These are phyloP conservation scores for Rhipidocladum racemiflorum DNA, from an alignment of 176 grass and related monocot species.

Conservation along the genomic window DNA sequence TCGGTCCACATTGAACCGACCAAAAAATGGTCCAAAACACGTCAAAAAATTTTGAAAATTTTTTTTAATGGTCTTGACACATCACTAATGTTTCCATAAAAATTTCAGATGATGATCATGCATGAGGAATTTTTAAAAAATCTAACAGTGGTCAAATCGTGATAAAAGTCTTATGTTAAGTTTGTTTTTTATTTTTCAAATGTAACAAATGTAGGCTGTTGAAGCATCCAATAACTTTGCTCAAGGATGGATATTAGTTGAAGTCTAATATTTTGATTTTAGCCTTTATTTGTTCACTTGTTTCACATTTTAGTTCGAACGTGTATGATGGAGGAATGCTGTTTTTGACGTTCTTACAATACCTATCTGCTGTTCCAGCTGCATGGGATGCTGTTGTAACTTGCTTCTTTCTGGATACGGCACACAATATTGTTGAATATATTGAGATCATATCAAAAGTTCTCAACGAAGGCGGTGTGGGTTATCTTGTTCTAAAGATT, in stretches of 20 bases:
- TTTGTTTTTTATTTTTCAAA: too few species aligned
- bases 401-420: constrained; percentile 93
- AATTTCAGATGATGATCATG: too few species aligned
- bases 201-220: constrained; percentile 10
- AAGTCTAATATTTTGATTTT: constrained; percentile 1
- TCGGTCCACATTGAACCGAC: too few species aligned
- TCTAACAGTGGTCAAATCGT: too few species aligned
- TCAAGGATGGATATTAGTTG: background rate
- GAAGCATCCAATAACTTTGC: background rate
- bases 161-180: too few species aligned
- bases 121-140: too few species aligned
- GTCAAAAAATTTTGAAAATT: too few species aligned
- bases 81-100: too few species aligned
- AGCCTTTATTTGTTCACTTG: background rate
- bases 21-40: too few species aligned
- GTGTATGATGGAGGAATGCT: constrained; percentile 3
- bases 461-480: constrained; percentile 86
- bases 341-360: constrained; percentile 17
- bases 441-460: constrained; percentile 95
- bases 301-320: constrained; percentile 17
- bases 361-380: constrained; percentile 47
- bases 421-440: constrained; percentile 99
- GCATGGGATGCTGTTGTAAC: constrained; percentile 99
- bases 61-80: too few species aligned
- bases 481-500: constrained; percentile 25